Evolutionary conservation across 495 filamentous ascomycete species (phyloP).

Genomic region (Neurospora sp.): DNA sequence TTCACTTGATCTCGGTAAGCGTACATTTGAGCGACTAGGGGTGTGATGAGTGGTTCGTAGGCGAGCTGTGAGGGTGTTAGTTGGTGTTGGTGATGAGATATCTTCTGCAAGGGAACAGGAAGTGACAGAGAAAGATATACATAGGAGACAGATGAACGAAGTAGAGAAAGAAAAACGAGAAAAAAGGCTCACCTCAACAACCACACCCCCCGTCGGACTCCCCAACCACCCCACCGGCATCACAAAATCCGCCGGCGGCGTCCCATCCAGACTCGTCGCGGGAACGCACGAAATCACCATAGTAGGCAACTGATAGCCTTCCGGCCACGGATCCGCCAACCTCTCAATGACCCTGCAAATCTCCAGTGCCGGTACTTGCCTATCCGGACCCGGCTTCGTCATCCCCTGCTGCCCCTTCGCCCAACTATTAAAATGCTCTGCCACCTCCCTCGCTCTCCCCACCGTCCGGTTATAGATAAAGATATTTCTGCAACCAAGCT

Average conservation of each 20-base stretch:
- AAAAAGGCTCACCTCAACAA: conserved; percentile 47
- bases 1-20: conserved; percentile 48
- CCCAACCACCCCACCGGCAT: conserved; percentile 65
- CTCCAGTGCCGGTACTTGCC: conserved; percentile 14
- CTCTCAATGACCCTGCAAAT: conserved; percentile 53
- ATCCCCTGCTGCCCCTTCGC: conserved; percentile 23
- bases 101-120: no score
- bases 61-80: conserved; percentile 38
- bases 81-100: not conserved
- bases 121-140: no score
- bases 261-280: conserved; percentile 50
- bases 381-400: conserved; percentile 4
- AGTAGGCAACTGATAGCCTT: conserved; percentile 53
- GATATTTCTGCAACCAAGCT: conserved; percentile 68
- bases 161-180: no score
- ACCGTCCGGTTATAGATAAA: conserved; percentile 67
- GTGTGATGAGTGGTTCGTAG: conserved; percentile 64
- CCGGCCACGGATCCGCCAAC: conserved; percentile 54
- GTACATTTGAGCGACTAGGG: conserved; percentile 52
- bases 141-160: no score
- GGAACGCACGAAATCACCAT: conserved; percentile 71
- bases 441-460: conserved; percentile 53
- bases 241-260: conserved; percentile 61
- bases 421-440: conserved; percentile 57
- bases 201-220: conserved; percentile 69